These are phyloP conservation scores for Colletotrichum cereale DNA, from an alignment of 2,329 filamentous ascomycete species.

Conservation along the genomic window DNA sequence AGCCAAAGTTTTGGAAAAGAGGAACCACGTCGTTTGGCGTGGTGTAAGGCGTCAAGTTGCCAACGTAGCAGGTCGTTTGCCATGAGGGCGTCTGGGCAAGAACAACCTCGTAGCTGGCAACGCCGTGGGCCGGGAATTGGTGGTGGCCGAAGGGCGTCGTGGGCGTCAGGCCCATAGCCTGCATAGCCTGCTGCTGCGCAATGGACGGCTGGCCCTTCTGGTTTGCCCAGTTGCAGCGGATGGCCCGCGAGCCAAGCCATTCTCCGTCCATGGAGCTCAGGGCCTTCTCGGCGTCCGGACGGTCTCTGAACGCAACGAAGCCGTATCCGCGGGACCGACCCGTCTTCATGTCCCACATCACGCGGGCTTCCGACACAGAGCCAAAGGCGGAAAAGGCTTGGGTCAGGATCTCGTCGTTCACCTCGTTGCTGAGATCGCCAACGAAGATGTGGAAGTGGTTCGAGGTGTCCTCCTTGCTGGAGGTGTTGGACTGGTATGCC, in stretches of 20 bases:
- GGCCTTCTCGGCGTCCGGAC: conserved; percentile 93
- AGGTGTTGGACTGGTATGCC: conserved; percentile 97
- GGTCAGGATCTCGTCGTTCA: conserved; percentile 94
- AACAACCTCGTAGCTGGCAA: conserved; percentile 98
- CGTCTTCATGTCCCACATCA: conserved; percentile 99
- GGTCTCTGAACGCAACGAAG: conserved; percentile 97
- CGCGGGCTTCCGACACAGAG: conserved; percentile 94
- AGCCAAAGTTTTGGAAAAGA: conserved; percentile 98
- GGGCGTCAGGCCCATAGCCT: conserved; percentile 97
- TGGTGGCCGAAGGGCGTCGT: conserved; percentile 97
- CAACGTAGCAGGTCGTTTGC: conserved; percentile 99
- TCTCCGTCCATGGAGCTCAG: conserved; percentile 98
- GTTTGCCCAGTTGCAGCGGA: conserved; percentile 99
- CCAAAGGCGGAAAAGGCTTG: conserved; percentile 98
- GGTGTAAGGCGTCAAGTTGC: conserved; percentile 97
- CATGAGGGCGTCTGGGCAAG: conserved; percentile 94
- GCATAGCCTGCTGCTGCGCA: conserved; percentile 97
- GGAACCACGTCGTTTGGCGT: conserved; percentile 97
- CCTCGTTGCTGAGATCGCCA: conserved; percentile 96
- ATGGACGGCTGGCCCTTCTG: conserved; percentile 99
- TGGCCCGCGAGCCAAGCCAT: conserved; percentile 97
- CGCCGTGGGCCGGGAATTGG: conserved; percentile 96
- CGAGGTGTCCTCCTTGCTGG: conserved; percentile 96
- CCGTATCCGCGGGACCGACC: conserved; percentile 97
- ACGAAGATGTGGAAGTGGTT: conserved; percentile 99